Conservation (phyloP, 1,284 basidiomycete genomes). For the Coniferiporia weirii region DNA sequence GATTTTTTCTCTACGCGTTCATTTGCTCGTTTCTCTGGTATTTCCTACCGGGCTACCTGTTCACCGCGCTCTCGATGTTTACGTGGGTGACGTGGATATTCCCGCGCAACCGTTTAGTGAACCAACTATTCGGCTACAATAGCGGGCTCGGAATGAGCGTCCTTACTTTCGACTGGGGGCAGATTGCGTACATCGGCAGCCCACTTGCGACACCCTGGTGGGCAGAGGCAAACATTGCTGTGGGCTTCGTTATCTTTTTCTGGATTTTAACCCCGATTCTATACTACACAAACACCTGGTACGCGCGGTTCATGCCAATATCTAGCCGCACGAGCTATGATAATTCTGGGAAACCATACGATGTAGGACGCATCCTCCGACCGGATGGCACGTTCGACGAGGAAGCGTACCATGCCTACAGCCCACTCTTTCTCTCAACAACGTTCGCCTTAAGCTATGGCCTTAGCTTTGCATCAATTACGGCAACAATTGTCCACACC, state of each 20-base stretch:
- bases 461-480: conserved; percentile 20
- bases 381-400: conserved; percentile 19
- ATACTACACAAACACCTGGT: conserved; percentile 23
- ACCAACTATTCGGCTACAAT: conserved; percentile 33
- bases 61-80: conserved; percentile 27
- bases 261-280: conserved; percentile 33
- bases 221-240: conserved; percentile 38
- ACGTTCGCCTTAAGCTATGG: conserved; percentile 24
- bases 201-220: conserved; percentile 23
- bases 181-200: conserved; percentile 19
- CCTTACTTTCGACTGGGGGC: conserved; percentile 19
- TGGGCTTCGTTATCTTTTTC: conserved; percentile 37
- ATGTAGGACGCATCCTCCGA: conserved; percentile 28
- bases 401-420: conserved; percentile 19
- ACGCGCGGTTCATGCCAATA: conserved; percentile 18
- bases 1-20: conserved; percentile 31
- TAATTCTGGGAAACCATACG: conserved; percentile 28
- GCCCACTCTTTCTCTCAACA: conserved; percentile 20
- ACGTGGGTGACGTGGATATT: conserved; percentile 39
- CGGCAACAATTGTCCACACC: conserved; percentile 30
- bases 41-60: conserved; percentile 39
- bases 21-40: conserved; percentile 27
- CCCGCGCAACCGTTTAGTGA: conserved; percentile 21
- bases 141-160: conserved; percentile 16
- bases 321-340: conserved; percentile 15